Percentiles rank a stretch among this genome's conserved stretches.
Conservation (phyloP, 2,329 filamentous ascomycete species). For the Botrytis medusae region DNA sequence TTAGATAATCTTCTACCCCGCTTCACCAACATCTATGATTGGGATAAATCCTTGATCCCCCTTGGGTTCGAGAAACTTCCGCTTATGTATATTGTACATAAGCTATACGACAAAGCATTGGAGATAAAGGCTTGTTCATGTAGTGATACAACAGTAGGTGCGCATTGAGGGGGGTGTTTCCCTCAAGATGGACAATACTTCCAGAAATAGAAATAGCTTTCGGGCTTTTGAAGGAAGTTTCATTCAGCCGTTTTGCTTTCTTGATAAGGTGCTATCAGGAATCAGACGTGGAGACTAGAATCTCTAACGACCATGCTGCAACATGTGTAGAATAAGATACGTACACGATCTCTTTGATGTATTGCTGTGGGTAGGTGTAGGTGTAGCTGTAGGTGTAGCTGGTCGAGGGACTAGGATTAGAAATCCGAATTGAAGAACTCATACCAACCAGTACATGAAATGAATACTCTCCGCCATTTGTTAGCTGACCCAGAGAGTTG, state of each 20-base stretch:
- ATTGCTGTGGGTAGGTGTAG: background rate
- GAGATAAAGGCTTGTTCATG: background rate
- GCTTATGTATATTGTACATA: background rate
- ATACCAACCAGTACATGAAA: background rate
- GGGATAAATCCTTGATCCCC: background rate
- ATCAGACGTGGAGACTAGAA: background rate
- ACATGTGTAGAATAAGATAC: background rate
- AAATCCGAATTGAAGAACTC: background rate
- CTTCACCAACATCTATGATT: background rate
- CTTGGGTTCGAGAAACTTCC: background rate
- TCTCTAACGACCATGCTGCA: background rate
- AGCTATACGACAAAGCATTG: background rate
- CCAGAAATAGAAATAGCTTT: background rate
- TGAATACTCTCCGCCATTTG: background rate
- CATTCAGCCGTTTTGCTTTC: no score
- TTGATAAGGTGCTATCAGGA: background rate
- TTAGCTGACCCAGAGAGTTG: background rate
- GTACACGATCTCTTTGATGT: background rate
- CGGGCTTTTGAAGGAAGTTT: background rate
- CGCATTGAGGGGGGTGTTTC: background rate
- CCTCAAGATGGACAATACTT: background rate
- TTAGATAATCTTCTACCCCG: constrained; percentile 6
- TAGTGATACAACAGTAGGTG: background rate
- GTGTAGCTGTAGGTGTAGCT: background rate
- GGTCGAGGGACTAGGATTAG: background rate